Percentiles rank a stretch among this genome's conserved stretches.
These are phyloP conservation scores for Millerozyma miso DNA, from an alignment of 805 yeast genomes.

Conservation along the genomic window DNA sequence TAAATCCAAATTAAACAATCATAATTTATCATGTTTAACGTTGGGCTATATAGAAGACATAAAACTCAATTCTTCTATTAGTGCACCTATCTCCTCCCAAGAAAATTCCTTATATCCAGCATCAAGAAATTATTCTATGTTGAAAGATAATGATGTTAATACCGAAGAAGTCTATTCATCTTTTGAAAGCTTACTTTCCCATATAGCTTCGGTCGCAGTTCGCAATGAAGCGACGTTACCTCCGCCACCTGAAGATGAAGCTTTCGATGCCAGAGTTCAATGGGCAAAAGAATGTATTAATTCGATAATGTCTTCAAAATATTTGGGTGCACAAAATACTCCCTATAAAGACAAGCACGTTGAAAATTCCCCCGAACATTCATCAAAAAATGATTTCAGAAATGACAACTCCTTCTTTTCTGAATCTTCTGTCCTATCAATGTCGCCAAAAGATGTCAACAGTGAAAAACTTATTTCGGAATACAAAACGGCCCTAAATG, in stretches of 20 bases:
- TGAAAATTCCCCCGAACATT: constrained; percentile 7
- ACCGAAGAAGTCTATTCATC: constrained; percentile 8
- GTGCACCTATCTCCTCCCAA: constrained; percentile 2
- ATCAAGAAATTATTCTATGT: not conserved
- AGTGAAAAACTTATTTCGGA: constrained; percentile 24
- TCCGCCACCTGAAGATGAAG: constrained; percentile 17
- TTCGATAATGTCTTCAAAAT: constrained; percentile 15
- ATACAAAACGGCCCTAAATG: constrained; percentile 58
- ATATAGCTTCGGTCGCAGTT: constrained; percentile 44
- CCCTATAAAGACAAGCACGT: constrained; percentile 3
- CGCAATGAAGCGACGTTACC: constrained; percentile 41
- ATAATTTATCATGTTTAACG: constrained; percentile 41
- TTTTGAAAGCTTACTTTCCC: constrained; percentile 44
- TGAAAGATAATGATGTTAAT: not conserved
- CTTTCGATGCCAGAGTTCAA: constrained; percentile 19
- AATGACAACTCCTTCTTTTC: constrained; percentile 19
- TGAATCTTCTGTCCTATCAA: constrained; percentile 26
- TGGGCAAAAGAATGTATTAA: constrained; percentile 43
- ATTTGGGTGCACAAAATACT: constrained; percentile 3
- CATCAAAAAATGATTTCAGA: constrained; percentile 7
- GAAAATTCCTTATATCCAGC: constrained; percentile 8
- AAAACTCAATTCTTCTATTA: constrained; percentile 15
- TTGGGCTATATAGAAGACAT: constrained; percentile 47
- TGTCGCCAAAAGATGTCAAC: constrained; percentile 16
- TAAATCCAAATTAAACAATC: constrained; percentile 29